Evolutionary conservation across 2,329 filamentous ascomycete species (phyloP).

Genomic region (Bipolaris bicolor): DNA sequence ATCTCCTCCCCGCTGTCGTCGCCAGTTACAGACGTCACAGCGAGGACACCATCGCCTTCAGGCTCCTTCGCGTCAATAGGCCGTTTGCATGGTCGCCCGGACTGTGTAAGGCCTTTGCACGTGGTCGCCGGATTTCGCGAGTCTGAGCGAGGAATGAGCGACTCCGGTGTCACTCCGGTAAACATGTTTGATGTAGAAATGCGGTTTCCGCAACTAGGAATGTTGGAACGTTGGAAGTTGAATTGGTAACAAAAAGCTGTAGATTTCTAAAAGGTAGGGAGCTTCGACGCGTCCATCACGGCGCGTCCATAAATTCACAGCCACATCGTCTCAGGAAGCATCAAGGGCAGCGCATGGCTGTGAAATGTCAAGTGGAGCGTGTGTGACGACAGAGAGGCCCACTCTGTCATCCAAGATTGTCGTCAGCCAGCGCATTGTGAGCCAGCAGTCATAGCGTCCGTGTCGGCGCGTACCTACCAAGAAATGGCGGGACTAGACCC

Average conservation of each 20-base stretch:
- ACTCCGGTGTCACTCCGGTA: slow-evolving; percentile 71
- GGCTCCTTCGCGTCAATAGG: slow-evolving; percentile 61
- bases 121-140: slow-evolving; percentile 83
- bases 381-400: neutral
- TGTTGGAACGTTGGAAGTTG: neutral
- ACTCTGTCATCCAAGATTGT: neutral
- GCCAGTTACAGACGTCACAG: slow-evolving; percentile 46
- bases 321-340: slow-evolving; percentile 5
- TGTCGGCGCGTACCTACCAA: slow-evolving; percentile 24
- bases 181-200: slow-evolving; percentile 32
- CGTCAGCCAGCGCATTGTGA: slow-evolving; percentile 20
- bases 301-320: slow-evolving; percentile 5
- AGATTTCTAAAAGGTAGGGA: neutral
- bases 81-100: slow-evolving; percentile 82
- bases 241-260: neutral
- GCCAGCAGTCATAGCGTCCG: slow-evolving; percentile 15
- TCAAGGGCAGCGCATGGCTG: neutral
- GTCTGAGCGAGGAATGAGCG: slow-evolving; percentile 76
- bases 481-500: slow-evolving; percentile 27
- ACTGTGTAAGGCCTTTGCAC: slow-evolving; percentile 84
- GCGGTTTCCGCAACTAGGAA: neutral
- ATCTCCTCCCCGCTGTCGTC: slow-evolving; percentile 60
- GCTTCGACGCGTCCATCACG: neutral
- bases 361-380: neutral
- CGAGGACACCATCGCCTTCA: slow-evolving; percentile 49